Evolutionary conservation across 1,284 basidiomycete species (phyloP).

Genomic region (Ustilago trichophora): DNA sequence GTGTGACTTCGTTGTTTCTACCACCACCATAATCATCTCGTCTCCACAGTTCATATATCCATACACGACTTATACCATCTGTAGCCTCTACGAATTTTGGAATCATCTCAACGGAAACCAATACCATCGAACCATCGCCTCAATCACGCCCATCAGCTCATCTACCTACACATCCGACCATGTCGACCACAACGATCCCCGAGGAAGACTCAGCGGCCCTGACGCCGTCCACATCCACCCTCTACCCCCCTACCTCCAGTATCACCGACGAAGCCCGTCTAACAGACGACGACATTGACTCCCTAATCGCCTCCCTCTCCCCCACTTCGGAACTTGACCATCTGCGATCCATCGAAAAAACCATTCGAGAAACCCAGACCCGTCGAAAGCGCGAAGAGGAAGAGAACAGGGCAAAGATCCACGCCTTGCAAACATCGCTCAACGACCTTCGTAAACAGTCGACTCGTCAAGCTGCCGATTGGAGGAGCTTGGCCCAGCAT

Average conservation of each 20-base stretch:
- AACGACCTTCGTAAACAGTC: slow-evolving; percentile 43
- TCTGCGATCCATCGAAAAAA: slow-evolving; percentile 36
- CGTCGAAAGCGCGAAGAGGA: slow-evolving; percentile 19
- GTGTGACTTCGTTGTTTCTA: too few species aligned
- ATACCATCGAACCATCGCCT: too few species aligned
- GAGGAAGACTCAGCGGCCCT: slow-evolving; percentile 8
- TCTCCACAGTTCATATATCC: neutral
- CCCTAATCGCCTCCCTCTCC: slow-evolving; percentile 34
- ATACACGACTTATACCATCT: too few species aligned
- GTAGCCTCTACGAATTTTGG: too few species aligned
- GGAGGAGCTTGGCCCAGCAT: slow-evolving; percentile 46
- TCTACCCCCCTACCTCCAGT: neutral
- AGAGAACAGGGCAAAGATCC: slow-evolving; percentile 38
- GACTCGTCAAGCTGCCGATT: slow-evolving; percentile 52
- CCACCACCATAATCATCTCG: slow-evolving; percentile 3
- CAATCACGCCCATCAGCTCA: too few species aligned
- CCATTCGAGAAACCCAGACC: slow-evolving; percentile 37
- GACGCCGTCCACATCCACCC: slow-evolving; percentile 14
- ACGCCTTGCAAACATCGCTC: slow-evolving; percentile 35
- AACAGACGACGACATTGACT: slow-evolving; percentile 44
- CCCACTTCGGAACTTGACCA: slow-evolving; percentile 40
- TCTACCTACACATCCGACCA: neutral
- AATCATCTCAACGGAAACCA: too few species aligned
- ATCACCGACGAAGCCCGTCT: slow-evolving; percentile 24
- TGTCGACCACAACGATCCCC: slow-evolving; percentile 3